Base-by-base conservation (phyloP, 2,329 filamentous ascomycete species). In the Penicillium fuscoglaucum region DNA sequence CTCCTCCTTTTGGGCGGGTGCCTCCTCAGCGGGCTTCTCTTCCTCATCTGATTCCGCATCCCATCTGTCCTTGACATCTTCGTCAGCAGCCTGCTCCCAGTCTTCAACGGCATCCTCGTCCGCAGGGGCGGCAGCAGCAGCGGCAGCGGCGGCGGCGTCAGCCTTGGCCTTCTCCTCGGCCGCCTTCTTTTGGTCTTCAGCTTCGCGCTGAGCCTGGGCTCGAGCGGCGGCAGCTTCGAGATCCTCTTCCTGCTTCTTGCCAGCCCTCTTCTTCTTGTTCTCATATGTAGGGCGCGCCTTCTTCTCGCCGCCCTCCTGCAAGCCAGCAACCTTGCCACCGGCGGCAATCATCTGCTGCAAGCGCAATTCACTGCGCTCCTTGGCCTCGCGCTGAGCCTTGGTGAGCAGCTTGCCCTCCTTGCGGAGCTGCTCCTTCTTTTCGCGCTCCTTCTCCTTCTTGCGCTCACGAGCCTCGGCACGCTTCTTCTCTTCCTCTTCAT, bases 41-140 rank as follows among this genome's bases (percentile, higher is more conserved):
- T 91, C 89, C 41, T 75, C 70, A 41, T 77, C 76, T 8, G 74
- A 72, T 21, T 74, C 66, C 35, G 90, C 92, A 73, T 98, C 93
- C 93, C 93, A 98, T 80, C 89, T 93, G 65, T 97, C 93, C 78
- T 97, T 97, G 70, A 96, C 83, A 60, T 89, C 88, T 17, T 89
- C 87, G 28, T 90, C 85, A 12, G 87, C 90, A 50, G 90, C 88
- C 31, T 87, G 86, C 75, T 97, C 91, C 93, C 93, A 96, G 75
- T 96, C 92, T 37, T 96, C 84, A 19, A 82, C 72, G 24, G 60
- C 61, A 39, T 82, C 89, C 19, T 68, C 72, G 7, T 84, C 86
- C 67, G 85, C 86, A 55, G 84, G 63, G 52, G 41, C 61, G 35
- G 61, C 61, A 45, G 82, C 51, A 61, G 85, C 45, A 1, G 29